Evolutionary conservation across 139 green algal species (phyloP).

Genomic region (Picochlorum sp.): DNA sequence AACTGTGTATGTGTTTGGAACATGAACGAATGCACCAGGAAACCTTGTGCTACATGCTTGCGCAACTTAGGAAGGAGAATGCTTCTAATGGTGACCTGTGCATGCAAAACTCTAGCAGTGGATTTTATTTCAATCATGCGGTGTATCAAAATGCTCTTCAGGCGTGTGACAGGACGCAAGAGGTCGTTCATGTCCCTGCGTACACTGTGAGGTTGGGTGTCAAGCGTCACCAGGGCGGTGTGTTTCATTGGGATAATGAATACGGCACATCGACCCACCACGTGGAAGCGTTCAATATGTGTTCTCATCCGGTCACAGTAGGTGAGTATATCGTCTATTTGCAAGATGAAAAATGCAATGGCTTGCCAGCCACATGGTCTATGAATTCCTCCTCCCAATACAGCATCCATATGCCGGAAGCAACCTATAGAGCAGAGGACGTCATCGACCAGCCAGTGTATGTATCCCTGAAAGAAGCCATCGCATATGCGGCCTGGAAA

Average conservation of each 20-base stretch:
- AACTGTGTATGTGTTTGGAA: constrained; percentile 27
- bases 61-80: constrained; percentile 27
- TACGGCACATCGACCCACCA: constrained; percentile 12
- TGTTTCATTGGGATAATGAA: constrained; percentile 60
- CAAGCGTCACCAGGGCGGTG: neutral
- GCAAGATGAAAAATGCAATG: neutral
- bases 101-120: neutral
- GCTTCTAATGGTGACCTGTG: neutral
- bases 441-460: constrained; percentile 28
- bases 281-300: constrained; percentile 21
- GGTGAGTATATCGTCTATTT: constrained; percentile 40
- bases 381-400: constrained; percentile 7
- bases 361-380: constrained; percentile 43
- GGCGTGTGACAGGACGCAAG: neutral
- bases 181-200: neutral
- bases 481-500: constrained; percentile 30
- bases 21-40: constrained; percentile 61
- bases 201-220: constrained; percentile 14
- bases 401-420: constrained; percentile 36
- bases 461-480: constrained; percentile 44
- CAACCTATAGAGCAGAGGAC: constrained; percentile 17
- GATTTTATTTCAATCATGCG: neutral
- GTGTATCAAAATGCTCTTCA: neutral
- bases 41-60: constrained; percentile 57
- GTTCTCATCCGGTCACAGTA: constrained; percentile 35